These are phyloP conservation scores for Silene uniflora DNA, from an alignment of 148 eudicot species.

Conservation along the genomic window DNA sequence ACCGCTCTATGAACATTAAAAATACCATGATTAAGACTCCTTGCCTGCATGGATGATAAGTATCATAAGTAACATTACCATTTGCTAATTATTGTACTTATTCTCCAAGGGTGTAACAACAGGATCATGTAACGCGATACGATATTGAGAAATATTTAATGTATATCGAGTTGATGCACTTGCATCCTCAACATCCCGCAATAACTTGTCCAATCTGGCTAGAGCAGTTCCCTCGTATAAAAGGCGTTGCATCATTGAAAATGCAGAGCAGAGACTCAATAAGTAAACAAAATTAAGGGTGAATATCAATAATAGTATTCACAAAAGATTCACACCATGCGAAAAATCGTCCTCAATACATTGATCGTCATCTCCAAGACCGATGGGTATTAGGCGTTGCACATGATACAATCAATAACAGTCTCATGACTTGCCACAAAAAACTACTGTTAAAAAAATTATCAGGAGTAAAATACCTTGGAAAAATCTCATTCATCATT, in stretches of 20 bases:
- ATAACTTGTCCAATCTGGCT: slow-evolving; percentile 75
- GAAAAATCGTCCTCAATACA: too few species aligned
- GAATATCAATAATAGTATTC: neutral
- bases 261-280: neutral
- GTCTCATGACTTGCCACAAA: too few species aligned
- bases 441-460: too few species aligned
- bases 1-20: neutral
- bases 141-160: slow-evolving; percentile 66
- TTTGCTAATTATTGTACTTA: slow-evolving; percentile 36
- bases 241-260: slow-evolving; percentile 7
- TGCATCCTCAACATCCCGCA: slow-evolving; percentile 54
- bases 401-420: too few species aligned
- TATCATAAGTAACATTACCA: slow-evolving; percentile 57
- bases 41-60: slow-evolving; percentile 82
- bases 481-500: too few species aligned
- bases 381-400: too few species aligned
- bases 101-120: slow-evolving; percentile 31
- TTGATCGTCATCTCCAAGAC: too few species aligned
- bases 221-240: slow-evolving; percentile 60
- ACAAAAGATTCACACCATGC: too few species aligned
- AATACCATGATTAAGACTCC: neutral
- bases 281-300: neutral
- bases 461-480: too few species aligned
- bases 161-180: slow-evolving; percentile 63
- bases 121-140: slow-evolving; percentile 59